These are phyloP conservation scores for Ceratocystis ficicola DNA, from an alignment of 2,329 filamentous ascomycete species.

Conservation along the genomic window DNA sequence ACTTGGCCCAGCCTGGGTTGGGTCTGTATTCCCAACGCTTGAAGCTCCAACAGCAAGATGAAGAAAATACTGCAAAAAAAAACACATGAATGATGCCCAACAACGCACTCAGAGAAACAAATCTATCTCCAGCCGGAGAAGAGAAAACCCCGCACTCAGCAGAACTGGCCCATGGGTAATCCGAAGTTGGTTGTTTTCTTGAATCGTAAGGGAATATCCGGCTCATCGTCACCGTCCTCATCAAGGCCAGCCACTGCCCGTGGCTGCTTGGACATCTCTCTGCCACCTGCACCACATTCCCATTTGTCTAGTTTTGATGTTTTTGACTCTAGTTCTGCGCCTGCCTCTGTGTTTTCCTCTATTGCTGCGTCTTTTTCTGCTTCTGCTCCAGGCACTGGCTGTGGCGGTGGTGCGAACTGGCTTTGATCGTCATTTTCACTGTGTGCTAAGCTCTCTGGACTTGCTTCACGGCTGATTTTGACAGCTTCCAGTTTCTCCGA, in stretches of 20 bases:
- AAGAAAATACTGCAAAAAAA: not conserved
- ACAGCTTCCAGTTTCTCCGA: constrained; percentile 42
- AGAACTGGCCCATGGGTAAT: constrained; percentile 19
- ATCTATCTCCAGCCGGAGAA: not conserved
- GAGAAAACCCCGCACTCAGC: not conserved
- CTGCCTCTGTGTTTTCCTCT: not conserved
- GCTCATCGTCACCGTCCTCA: constrained; percentile 28
- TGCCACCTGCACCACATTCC: not conserved
- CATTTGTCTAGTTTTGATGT: not conserved
- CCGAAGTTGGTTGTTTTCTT: constrained; percentile 38
- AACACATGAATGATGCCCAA: too few relatives aligned
- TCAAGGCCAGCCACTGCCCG: constrained; percentile 8
- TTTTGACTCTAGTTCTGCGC: not conserved
- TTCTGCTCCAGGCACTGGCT: constrained; percentile 22
- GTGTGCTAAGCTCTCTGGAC: constrained; percentile 19
- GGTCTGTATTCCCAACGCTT: constrained; percentile 11
- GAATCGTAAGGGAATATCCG: constrained; percentile 38
- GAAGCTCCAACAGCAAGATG: not conserved
- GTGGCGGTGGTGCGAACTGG: not conserved
- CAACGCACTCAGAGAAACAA: too few relatives aligned
- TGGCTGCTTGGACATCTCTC: not conserved
- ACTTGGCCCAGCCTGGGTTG: constrained; percentile 9
- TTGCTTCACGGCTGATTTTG: constrained; percentile 33
- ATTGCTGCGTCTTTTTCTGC: not conserved
- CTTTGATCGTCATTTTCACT: constrained; percentile 8